phyloP scores from a whole-genome alignment of 1,139 yeast species.

The Suhomyces choctaworum region DNA sequence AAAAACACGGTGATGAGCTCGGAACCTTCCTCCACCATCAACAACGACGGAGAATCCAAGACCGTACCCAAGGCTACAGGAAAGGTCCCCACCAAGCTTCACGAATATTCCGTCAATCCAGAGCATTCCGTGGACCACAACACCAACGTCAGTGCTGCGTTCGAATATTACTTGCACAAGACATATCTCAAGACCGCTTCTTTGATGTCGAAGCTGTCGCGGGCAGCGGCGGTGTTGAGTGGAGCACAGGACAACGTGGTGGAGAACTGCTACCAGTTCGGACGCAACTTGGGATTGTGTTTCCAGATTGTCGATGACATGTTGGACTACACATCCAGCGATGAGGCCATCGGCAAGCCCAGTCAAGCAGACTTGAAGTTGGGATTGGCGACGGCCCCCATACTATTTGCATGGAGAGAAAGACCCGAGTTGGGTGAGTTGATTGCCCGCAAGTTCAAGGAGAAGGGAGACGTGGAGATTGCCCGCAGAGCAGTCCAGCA shows the following conservation, averaged over 20 bases:
- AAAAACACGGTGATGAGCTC: constrained; percentile 74
- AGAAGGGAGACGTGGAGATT: constrained; percentile 78
- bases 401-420: constrained; percentile 89
- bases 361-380: constrained; percentile 91
- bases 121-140: constrained; percentile 52
- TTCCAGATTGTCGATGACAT: constrained; percentile 96
- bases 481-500: constrained; percentile 74
- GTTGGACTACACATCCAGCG: constrained; percentile 88
- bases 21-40: constrained; percentile 42
- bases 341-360: constrained; percentile 85
- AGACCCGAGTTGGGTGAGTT: constrained; percentile 81
- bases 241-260: constrained; percentile 75
- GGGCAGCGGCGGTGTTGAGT: constrained; percentile 91
- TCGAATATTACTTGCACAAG: constrained; percentile 91
- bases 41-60: constrained; percentile 53
- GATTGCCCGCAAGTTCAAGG: constrained; percentile 77
- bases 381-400: constrained; percentile 97
- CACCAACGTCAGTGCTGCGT: constrained; percentile 79
- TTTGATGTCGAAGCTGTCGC: constrained; percentile 88
- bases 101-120: constrained; percentile 55
- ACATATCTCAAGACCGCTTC: constrained; percentile 95
- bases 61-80: constrained; percentile 63
- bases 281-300: constrained; percentile 90
- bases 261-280: constrained; percentile 87
- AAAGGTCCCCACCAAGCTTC: constrained; percentile 57